Base-by-base conservation (phyloP, 2,329 filamentous ascomycete species). In the Curvularia sp. region DNA sequence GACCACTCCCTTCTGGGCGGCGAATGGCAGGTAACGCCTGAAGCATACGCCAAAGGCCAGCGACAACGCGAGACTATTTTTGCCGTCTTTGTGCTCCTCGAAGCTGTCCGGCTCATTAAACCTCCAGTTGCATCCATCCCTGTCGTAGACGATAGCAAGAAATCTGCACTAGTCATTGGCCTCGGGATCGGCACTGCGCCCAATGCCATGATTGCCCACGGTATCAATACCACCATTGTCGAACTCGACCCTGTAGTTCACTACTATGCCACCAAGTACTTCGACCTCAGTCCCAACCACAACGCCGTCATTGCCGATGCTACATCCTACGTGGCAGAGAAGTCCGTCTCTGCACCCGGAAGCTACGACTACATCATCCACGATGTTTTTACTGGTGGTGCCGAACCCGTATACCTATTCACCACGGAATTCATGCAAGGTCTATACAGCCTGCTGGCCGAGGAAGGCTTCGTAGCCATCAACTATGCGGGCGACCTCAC, bases 361-460 rank as follows among this genome's bases (percentile, higher is more conserved):
- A 81, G 81, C 27, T 99, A 90, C 75, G 89, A 97, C 79, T 98
- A 97, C 80, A 95, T 99, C 71, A 84, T 99, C 53, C 95, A 99
- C 76, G 95, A 99, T 68, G 95, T 99, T 23, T 99, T 99, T 76
- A 99, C 95, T 0, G 95, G 95, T 23, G 95, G 95, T 51, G 93
- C 93, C 0, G 95, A 98, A 76, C 95, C 95, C 0, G 87, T 93
- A 2, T 83, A 88, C 7, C 86, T 99, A 7, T 99, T 99, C 78
- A 98, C 93, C 0, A 77, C 88, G 5, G 89, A 95, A 67, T 98
- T 99, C 70, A 79, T 99, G 42, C 78, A 84, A 51, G 87, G 89
- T 5, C 81, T 99, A 1, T 80, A 86, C 64, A 76, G 83, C 4
- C 83, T 98, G 6, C 82, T 99, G 45, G 90, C 87, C 63, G 86